Base-by-base conservation (phyloP, 805 yeast genomes). In the Naumovozyma castellii region DNA sequence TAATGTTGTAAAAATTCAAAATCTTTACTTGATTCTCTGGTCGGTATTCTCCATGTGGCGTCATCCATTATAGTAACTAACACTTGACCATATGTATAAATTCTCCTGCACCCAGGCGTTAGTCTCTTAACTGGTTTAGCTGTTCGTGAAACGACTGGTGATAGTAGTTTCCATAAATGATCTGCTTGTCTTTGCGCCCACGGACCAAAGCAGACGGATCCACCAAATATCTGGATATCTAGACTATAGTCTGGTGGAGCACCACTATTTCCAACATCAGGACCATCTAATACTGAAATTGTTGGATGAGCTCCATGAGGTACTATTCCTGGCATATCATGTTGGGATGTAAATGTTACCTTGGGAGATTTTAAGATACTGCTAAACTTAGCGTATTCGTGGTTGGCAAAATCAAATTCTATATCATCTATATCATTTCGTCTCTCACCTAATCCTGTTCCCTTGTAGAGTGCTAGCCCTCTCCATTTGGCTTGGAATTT, bases 111-210 rank as follows among this genome's bases (percentile, higher is more conserved):
- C 0, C 88, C 90, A 0, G 78, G 66, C 1, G 42, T 37, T 3
- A 73, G 59, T 2, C 60, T 59, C 3, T 65, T 63, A 4, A 57
- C 56, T 0, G 77, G 72, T 9, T 51, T 49, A 2, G 76, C 61
- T 50, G 86, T 84, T 35, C 79, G 61, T 18, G 81, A 74, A 3
- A 76, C 55, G 0, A 71, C 57, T 0, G 98, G 98, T 41, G 81
- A 75, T 18, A 92, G 63, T 61, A 79, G 63, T 13, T 67, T 61
- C 41, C 80, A 87, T 8, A 88, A 51, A 1, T 78, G 72, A 2
- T 68, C 68, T 14, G 95, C 59, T 57, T 92, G 94, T 29, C 90
- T 75, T 43, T 92, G 94, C 0, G 96, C 84, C 96, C 97, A 90
- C 0, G 98, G 95, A 0, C 98, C 98, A 54, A 85, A 88, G 48